These are phyloP conservation scores for Rhodomyrtus psidioides DNA, from an alignment of 441 rosid genomes.

Conservation along the genomic window DNA sequence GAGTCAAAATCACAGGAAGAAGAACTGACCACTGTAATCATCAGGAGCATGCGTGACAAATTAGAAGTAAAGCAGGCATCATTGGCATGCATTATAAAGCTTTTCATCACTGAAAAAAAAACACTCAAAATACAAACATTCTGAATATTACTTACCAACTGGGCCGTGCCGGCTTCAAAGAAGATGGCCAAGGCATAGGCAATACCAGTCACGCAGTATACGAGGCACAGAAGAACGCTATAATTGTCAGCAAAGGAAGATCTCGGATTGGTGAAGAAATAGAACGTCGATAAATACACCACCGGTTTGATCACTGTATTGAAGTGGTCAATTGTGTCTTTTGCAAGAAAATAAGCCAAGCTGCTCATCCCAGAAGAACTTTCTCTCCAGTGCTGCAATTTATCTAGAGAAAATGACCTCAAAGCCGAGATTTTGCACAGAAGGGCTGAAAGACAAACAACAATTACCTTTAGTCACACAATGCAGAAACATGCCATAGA, in stretches of 20 bases:
- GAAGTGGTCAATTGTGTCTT: conserved; percentile 1
- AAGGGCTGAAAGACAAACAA: background rate
- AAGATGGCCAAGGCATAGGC: conserved; percentile 2
- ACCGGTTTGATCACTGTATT: background rate
- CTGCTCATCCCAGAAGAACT: conserved; percentile 2
- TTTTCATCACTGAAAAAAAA: background rate
- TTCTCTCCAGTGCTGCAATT: conserved; percentile 1
- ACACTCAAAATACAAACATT: background rate
- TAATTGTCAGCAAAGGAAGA: background rate
- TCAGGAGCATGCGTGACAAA: background rate
- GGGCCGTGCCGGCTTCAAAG: background rate
- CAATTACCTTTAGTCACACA: background rate
- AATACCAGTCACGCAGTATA: background rate
- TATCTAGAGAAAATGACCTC: conserved; percentile 2
- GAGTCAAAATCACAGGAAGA: conserved; percentile 93
- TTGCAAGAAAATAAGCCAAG: conserved; percentile 1
- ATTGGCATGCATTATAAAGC: background rate
- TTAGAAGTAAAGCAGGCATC: background rate
- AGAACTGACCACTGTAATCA: conserved; percentile 86
- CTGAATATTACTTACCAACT: background rate
- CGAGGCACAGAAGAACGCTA: background rate
- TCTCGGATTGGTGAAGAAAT: background rate
- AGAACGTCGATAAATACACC: background rate
- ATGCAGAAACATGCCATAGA: background rate
- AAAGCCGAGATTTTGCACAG: background rate